A percentile compares a stretch with the other conserved stretches of the same genome.
Conservation (phyloP, 2,329 filamentous ascomycete species). For the Tolypocladium sp. region DNA sequence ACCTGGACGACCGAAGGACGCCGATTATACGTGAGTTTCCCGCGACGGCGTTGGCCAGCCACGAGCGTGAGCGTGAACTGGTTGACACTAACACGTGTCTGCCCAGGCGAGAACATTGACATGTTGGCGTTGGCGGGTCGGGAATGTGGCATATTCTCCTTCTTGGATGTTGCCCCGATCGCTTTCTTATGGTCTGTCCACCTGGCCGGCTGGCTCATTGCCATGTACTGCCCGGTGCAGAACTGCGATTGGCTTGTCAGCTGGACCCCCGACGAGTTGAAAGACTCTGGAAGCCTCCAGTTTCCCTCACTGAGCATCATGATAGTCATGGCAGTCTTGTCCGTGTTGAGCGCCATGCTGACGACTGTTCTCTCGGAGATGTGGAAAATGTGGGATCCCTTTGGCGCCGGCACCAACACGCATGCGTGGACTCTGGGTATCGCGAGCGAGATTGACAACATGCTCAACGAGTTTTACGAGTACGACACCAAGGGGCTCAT, state of each 20-base stretch:
- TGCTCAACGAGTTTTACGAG: slow-evolving; percentile 17
- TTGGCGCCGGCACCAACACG: slow-evolving; percentile 10
- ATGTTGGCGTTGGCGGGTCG: slow-evolving; percentile 10
- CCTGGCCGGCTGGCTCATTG: slow-evolving; percentile 5
- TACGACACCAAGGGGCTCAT: slow-evolving; percentile 4
- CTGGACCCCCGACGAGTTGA: neutral
- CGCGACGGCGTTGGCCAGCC: too few species aligned
- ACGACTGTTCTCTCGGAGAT: slow-evolving; percentile 13
- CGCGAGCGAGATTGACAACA: slow-evolving; percentile 16
- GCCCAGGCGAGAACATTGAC: slow-evolving; percentile 14
- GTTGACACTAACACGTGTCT: neutral
- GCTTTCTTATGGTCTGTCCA: slow-evolving; percentile 9
- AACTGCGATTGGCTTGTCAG: slow-evolving; percentile 10
- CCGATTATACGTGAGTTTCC: slow-evolving; percentile 13
- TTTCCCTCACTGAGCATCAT: neutral
- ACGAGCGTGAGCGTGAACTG: neutral
- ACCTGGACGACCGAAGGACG: slow-evolving; percentile 8
- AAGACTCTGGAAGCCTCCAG: neutral
- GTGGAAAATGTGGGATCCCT: slow-evolving; percentile 16
- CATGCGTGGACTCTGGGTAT: slow-evolving; percentile 16
- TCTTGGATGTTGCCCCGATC: slow-evolving; percentile 9
- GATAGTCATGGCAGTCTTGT: slow-evolving; percentile 2
- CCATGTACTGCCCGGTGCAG: slow-evolving; percentile 7
- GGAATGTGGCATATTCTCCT: slow-evolving; percentile 9
- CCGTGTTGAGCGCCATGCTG: slow-evolving; percentile 4